Percentiles rank a stretch among this genome's conserved stretches.
These are phyloP conservation scores for Ascochyta rabiei DNA, from an alignment of 2,329 filamentous ascomycete species.

Conservation along the genomic window DNA sequence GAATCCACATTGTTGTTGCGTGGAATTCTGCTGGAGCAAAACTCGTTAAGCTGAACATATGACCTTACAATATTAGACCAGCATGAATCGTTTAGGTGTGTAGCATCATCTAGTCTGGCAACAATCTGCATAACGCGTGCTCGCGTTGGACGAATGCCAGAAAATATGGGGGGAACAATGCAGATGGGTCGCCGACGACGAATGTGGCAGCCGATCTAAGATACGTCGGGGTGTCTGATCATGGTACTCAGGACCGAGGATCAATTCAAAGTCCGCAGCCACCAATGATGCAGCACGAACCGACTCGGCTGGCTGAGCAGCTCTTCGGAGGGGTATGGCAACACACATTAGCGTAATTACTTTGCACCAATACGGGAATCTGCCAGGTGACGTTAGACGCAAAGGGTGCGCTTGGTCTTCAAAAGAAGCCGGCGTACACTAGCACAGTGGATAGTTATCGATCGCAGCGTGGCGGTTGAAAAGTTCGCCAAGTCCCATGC, in stretches of 20 bases:
- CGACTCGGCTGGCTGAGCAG: not conserved
- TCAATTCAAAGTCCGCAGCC: slow-evolving; percentile 1
- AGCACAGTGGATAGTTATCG: not conserved
- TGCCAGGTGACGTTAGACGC: not conserved
- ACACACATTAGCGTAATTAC: not conserved
- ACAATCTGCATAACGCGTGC: slow-evolving; percentile 1
- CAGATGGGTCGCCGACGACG: slow-evolving; percentile 11
- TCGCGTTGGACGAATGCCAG: not conserved
- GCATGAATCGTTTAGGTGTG: not conserved
- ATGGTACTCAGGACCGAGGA: slow-evolving; percentile 6
- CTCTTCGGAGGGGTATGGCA: not conserved
- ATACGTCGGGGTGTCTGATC: slow-evolving; percentile 7
- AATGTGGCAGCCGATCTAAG: not conserved
- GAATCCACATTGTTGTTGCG: not conserved
- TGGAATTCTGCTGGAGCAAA: not conserved
- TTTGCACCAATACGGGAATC: not conserved
- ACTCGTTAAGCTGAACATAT: not conserved
- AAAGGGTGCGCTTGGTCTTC: not conserved
- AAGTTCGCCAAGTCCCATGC: not conserved
- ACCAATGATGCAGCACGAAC: not conserved
- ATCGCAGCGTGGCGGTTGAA: slow-evolving; percentile 2
- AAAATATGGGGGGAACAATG: slow-evolving; percentile 7
- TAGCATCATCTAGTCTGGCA: not conserved
- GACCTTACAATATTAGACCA: not conserved
- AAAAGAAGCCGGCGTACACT: not conserved